Percentiles rank a stretch among this genome's conserved stretches.
These are phyloP conservation scores for Austroboletus eburneus DNA, from an alignment of 768 basidiomycete genomes.

Conservation along the genomic window DNA sequence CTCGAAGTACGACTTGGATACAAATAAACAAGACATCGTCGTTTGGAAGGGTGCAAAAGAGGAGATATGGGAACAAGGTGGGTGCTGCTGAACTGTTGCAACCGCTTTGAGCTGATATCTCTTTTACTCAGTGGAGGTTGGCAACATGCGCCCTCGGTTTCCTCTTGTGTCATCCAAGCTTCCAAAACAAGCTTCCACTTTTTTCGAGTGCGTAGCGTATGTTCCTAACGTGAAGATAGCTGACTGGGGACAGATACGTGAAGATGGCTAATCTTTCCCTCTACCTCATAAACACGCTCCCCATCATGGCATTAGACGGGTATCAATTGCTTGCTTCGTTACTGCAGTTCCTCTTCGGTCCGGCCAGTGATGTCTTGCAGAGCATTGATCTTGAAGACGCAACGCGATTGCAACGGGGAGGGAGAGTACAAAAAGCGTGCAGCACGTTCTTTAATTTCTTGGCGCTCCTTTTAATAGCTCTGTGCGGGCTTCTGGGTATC, in stretches of 20 bases:
- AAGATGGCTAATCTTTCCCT: constrained; percentile 69
- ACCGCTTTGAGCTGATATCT: not conserved
- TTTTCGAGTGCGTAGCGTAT: constrained; percentile 52
- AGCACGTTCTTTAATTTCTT: constrained; percentile 13
- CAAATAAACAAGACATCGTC: constrained; percentile 37
- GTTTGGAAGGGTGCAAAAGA: constrained; percentile 69
- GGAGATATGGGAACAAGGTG: constrained; percentile 69
- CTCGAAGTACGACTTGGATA: constrained; percentile 2
- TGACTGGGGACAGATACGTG: constrained; percentile 47
- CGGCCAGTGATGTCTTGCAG: not conserved
- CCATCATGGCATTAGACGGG: constrained; percentile 70
- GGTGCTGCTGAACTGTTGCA: not conserved
- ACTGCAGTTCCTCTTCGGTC: constrained; percentile 20
- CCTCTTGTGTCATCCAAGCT: constrained; percentile 25
- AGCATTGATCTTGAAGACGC: constrained; percentile 20
- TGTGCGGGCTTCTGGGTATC: constrained; percentile 20
- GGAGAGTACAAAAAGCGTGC: constrained; percentile 14
- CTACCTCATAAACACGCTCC: constrained; percentile 79
- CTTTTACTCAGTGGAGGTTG: constrained; percentile 45
- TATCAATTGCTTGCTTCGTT: constrained; percentile 45
- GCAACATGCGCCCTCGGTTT: constrained; percentile 40
- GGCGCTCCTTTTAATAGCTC: constrained; percentile 18
- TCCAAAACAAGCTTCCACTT: constrained; percentile 20
- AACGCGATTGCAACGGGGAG: constrained; percentile 2
- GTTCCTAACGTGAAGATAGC: not conserved